A percentile compares a stretch with the other conserved stretches of the same genome.
Evolutionary conservation across 2,329 filamentous ascomycete species (phyloP).

Genomic region (Penicillium sp.): DNA sequence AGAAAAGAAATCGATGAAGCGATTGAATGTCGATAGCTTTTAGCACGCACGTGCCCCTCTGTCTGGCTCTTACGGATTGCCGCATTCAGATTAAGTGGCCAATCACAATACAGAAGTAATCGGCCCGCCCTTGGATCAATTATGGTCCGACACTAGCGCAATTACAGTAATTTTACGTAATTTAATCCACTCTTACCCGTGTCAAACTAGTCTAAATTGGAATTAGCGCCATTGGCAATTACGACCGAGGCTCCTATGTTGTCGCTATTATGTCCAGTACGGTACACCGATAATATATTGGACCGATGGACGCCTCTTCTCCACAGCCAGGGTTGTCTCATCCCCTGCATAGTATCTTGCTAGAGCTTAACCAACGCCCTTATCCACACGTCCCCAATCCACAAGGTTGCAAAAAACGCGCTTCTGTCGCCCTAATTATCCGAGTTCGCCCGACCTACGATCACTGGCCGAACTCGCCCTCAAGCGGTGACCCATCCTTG

Average conservation of each 20-base stretch:
- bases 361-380: slow-evolving; percentile 35
- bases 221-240: background rate
- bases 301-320: slow-evolving; percentile 3
- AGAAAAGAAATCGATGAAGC: background rate
- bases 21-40: background rate
- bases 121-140: background rate
- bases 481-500: slow-evolving; percentile 21
- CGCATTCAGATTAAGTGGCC: slow-evolving; percentile 1
- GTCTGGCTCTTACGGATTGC: slow-evolving; percentile 2
- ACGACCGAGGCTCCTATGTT: background rate
- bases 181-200: background rate
- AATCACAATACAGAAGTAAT: slow-evolving; percentile 1
- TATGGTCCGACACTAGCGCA: background rate
- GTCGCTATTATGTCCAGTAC: background rate
- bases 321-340: slow-evolving; percentile 19
- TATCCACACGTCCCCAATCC: slow-evolving; percentile 48
- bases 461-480: slow-evolving; percentile 48
- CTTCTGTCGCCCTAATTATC: slow-evolving; percentile 65
- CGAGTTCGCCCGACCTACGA: slow-evolving; percentile 60
- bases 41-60: slow-evolving; percentile 13
- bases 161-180: background rate
- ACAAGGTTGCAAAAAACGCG: slow-evolving; percentile 55
- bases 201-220: background rate
- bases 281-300: background rate
- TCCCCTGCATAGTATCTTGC: slow-evolving; percentile 33